Base-by-base conservation (phyloP, 2,329 filamentous ascomycete genomes). In the Seiridium cupressi region DNA sequence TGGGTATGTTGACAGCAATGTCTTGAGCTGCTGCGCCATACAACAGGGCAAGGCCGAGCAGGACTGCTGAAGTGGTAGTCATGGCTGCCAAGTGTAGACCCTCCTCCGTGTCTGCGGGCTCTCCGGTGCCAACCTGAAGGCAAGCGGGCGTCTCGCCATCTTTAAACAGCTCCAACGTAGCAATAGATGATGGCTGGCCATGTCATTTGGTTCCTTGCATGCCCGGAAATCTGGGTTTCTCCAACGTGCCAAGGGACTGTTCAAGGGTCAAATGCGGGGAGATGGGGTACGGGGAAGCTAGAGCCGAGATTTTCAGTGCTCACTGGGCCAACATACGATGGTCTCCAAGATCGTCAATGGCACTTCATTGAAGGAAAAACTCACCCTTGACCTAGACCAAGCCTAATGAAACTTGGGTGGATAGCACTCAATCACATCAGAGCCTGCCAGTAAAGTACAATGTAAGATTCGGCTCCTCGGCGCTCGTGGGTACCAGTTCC, bases 1-100 rank as follows among this genome's bases (percentile, higher is more conserved):
- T 60, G 3, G 68, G 70, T 8, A 73, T 56, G 7, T 66, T 60
- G 48, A 74, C 60, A 3, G 55, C 60, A 31, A 58, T 32, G 5
- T 59, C 57, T 31, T 61, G 51, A 5, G 57, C 58, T 34, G 11
- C n/a, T 3, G 42, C 54, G n/a, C 44, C 42, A 38, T 26, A 47
- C 8, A 47, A n/a, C 11, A 26, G 9, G 13, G 34, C 38, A 32
- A 47, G n/a, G 32, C 54, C 38, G 54, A 57, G 44, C 13, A 57
- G 6, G 35, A 47, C 9, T 18, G 54, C 40, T 47, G 54, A 47
- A 26, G 32, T 8, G 44, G 38, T 8, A 10, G 40, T 10, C 54
- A 57, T 57, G 11, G 32, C n/a, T 36, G 31, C 31, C 26, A 31
- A 51, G 49, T 34, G 32, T 13, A 13, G 10, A 32, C 6, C 32